phyloP scores from a whole-genome alignment of 306 rosid species.

The Vigna trinervia region DNA sequence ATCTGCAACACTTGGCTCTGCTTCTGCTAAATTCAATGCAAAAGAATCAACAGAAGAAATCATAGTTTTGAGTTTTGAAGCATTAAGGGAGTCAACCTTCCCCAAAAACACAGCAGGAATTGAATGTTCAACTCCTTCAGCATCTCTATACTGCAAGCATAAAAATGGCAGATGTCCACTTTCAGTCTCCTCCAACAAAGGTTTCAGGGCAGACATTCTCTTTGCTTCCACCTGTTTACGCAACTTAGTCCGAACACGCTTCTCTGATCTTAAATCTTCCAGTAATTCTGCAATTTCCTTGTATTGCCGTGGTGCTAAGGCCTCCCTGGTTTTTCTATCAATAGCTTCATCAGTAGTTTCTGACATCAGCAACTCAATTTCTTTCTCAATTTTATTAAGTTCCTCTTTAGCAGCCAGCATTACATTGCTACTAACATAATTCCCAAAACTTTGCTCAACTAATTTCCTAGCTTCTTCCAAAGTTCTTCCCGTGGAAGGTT shows the following conservation, averaged over 20 bases:
- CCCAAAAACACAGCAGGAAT: conserved; percentile 87
- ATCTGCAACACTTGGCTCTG: conserved; percentile 47
- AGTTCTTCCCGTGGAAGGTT: conserved; percentile 64
- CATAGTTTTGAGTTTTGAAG: conserved; percentile 67
- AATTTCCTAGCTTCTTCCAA: conserved; percentile 97
- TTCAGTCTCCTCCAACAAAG: conserved; percentile 68
- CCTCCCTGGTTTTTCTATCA: conserved; percentile 78
- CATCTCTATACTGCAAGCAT: conserved; percentile 88
- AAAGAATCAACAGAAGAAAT: conserved; percentile 60
- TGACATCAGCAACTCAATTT: conserved; percentile 66
- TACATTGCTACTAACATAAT: conserved; percentile 93
- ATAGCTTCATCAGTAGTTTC: conserved; percentile 87
- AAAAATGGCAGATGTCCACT: conserved; percentile 76
- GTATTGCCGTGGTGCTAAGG: conserved; percentile 66
- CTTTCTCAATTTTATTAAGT: conserved; percentile 70
- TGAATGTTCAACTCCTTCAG: conserved; percentile 85
- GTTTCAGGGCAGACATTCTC: conserved; percentile 72
- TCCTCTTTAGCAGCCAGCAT: conserved; percentile 98
- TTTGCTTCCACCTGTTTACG: conserved; percentile 75
- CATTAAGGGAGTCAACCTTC: conserved; percentile 63
- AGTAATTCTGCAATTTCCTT: conserved; percentile 83
- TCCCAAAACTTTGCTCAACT: conserved; percentile 98
- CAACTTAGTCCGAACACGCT: conserved; percentile 68
- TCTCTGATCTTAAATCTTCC: conserved; percentile 82
- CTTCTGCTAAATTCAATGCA: conserved; percentile 52